These are phyloP conservation scores for Lecanicillium sp. DNA, from an alignment of 2,329 filamentous ascomycete species.

Conservation along the genomic window DNA sequence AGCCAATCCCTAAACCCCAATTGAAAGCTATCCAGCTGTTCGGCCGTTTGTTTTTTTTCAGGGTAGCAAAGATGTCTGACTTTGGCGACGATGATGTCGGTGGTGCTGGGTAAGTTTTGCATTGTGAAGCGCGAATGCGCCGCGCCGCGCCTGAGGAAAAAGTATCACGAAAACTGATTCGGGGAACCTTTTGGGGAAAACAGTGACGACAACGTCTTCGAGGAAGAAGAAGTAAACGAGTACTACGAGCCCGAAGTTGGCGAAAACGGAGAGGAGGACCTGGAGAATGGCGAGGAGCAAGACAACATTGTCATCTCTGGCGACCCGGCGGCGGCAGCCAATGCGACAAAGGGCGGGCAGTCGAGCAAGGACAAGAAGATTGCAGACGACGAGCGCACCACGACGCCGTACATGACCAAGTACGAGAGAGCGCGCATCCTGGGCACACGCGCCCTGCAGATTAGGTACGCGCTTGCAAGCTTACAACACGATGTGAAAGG, in stretches of 20 bases:
- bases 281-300: constrained; percentile 47
- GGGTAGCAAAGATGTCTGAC: constrained; percentile 56
- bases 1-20: neutral
- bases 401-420: constrained; percentile 99
- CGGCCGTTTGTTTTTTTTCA: neutral
- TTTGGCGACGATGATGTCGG: constrained; percentile 60
- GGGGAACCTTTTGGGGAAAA: constrained; percentile 5
- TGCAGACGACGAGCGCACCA: constrained; percentile 76
- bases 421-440: constrained; percentile 93
- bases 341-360: constrained; percentile 46
- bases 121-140: neutral
- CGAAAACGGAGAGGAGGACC: constrained; percentile 46
- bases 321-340: constrained; percentile 53
- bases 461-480: constrained; percentile 57
- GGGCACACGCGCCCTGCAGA: constrained; percentile 88
- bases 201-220: constrained; percentile 64
- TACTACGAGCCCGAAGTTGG: constrained; percentile 48
- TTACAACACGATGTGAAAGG: too few species aligned
- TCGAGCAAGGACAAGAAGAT: constrained; percentile 78
- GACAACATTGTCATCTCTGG: constrained; percentile 54
- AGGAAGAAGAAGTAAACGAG: constrained; percentile 59
- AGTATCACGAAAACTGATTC: neutral
- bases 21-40: neutral
- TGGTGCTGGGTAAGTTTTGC: constrained; percentile 44
- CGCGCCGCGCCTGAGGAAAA: constrained; percentile 8